Percentiles rank a stretch among this genome's conserved stretches.
These are phyloP conservation scores for Apiospora saccharicola DNA, from an alignment of 2,329 filamentous ascomycete genomes.

Conservation along the genomic window DNA sequence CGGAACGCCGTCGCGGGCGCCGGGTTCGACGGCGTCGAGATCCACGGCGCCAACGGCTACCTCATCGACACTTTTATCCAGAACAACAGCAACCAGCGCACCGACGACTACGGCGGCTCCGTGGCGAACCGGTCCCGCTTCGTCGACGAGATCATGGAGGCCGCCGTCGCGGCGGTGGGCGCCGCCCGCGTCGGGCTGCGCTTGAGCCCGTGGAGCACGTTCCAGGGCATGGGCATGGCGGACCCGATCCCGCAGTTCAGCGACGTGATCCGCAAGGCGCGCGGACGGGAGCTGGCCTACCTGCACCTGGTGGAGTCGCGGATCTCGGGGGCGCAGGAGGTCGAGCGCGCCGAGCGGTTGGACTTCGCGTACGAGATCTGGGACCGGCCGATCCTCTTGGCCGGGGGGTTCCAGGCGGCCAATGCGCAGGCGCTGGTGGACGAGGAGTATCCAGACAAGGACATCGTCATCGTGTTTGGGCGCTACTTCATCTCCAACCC, in stretches of 20 bases:
- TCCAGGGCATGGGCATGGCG: slow-evolving; percentile 64
- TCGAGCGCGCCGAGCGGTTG: slow-evolving; percentile 34
- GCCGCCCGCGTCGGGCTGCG: slow-evolving; percentile 56
- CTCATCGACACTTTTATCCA: slow-evolving; percentile 64
- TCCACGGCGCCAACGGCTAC: slow-evolving; percentile 51
- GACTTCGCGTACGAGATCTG: slow-evolving; percentile 35
- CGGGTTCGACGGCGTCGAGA: slow-evolving; percentile 33
- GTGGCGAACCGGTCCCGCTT: slow-evolving; percentile 62
- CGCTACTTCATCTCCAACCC: slow-evolving; percentile 57
- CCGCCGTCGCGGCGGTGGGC: slow-evolving; percentile 58
- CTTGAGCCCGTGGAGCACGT: slow-evolving; percentile 59
- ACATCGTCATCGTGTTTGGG: slow-evolving; percentile 56
- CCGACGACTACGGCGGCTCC: slow-evolving; percentile 61
- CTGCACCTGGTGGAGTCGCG: slow-evolving; percentile 63
- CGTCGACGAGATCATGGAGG: slow-evolving; percentile 58
- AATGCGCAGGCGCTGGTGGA: slow-evolving; percentile 49
- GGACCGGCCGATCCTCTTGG: slow-evolving; percentile 51
- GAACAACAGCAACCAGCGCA: slow-evolving; percentile 60
- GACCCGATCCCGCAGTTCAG: slow-evolving; percentile 65
- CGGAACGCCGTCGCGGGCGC: slow-evolving; percentile 27
- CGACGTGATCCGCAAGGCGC: slow-evolving; percentile 57
- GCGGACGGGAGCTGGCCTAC: slow-evolving; percentile 60
- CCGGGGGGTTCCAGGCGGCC: slow-evolving; percentile 52
- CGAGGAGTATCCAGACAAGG: slow-evolving; percentile 49
- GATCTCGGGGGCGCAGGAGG: slow-evolving; percentile 38